A percentile compares a stretch with the other conserved stretches of the same genome.
Evolutionary conservation across 176 grass and related monocot species (phyloP).

Genomic region (Saccharum spontaneum): DNA sequence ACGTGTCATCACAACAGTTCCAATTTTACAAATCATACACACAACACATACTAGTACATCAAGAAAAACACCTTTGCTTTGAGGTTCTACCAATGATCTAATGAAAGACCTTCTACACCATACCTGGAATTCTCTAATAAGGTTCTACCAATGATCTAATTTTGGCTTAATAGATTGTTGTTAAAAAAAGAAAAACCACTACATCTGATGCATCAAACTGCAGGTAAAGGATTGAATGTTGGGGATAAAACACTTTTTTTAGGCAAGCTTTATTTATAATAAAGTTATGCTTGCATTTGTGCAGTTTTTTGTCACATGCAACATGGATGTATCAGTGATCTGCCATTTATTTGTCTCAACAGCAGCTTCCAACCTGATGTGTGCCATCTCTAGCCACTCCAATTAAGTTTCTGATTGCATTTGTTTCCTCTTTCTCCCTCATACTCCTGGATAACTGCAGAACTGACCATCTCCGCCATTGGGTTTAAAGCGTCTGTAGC

Average conservation of each 20-base stretch:
- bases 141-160: too few relatives aligned
- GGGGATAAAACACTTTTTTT: too few relatives aligned
- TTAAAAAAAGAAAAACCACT: too few relatives aligned
- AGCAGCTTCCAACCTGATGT: not conserved
- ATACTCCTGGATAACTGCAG: not conserved
- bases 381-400: slow-evolving; percentile 19
- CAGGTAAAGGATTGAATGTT: too few relatives aligned
- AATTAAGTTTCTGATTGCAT: not conserved
- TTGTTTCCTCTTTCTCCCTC: not conserved
- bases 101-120: slow-evolving; percentile 82
- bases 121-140: slow-evolving; percentile 76
- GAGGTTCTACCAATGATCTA: slow-evolving; percentile 31
- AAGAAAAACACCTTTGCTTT: not conserved
- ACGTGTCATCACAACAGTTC: slow-evolving; percentile 32
- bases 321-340: not conserved
- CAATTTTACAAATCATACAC: slow-evolving; percentile 28
- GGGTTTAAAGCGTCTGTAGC: not conserved
- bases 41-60: slow-evolving; percentile 3
- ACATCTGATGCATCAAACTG: too few relatives aligned
- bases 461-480: not conserved
- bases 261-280: too few relatives aligned
- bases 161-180: too few relatives aligned
- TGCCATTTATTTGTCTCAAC: not conserved
- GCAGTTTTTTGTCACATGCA: not conserved
- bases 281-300: too few relatives aligned